These are phyloP conservation scores for Colletotrichum euphorbiae DNA, from an alignment of 2,329 filamentous ascomycete genomes.

Conservation along the genomic window DNA sequence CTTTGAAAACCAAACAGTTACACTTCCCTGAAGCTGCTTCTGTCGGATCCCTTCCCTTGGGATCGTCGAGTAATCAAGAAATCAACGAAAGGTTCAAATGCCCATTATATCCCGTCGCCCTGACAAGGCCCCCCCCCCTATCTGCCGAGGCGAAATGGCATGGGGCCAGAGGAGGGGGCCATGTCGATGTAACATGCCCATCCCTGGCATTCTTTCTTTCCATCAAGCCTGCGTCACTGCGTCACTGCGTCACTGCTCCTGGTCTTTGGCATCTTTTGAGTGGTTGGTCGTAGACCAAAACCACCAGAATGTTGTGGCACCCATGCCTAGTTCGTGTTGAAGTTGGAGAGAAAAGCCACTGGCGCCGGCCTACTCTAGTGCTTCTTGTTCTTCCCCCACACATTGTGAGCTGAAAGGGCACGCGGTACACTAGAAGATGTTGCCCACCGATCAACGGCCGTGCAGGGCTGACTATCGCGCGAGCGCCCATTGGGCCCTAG, in stretches of 20 bases:
- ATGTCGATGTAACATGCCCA: constrained; percentile 3
- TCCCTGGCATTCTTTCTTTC: not conserved
- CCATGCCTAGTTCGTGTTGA: not conserved
- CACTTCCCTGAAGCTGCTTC: not conserved
- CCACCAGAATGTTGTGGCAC: not conserved
- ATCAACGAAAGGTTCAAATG: not conserved
- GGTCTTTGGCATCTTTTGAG: too few species aligned
- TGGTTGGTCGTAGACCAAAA: not conserved
- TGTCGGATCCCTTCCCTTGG: not conserved
- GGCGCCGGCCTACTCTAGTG: not conserved
- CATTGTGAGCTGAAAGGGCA: not conserved
- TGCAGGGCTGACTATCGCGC: not conserved
- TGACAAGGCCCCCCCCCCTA: not conserved
- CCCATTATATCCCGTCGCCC: not conserved
- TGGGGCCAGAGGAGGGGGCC: not conserved
- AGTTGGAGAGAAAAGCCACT: too few species aligned
- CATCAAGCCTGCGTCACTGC: too few species aligned
- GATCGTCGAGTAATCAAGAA: not conserved
- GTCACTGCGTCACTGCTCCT: too few species aligned
- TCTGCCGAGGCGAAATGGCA: constrained; percentile 1
- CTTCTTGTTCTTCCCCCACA: not conserved
- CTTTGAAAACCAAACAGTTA: too few species aligned
- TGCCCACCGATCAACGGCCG: not conserved
- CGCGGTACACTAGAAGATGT: too few species aligned
- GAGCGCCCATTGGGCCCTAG: not conserved